Evolutionary conservation across 345 rosid genomes (phyloP).

Genomic region (Acer campestre): DNA sequence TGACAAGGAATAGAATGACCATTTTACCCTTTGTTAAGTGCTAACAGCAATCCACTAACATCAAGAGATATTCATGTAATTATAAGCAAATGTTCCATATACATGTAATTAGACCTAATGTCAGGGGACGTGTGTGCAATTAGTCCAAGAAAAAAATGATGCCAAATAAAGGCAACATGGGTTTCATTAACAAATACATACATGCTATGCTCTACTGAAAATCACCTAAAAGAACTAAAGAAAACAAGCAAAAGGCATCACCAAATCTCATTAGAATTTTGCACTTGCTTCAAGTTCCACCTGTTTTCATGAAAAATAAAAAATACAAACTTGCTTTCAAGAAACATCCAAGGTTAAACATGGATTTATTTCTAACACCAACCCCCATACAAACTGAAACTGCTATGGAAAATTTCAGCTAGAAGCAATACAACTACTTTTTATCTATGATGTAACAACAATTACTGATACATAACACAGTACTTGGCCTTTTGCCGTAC

Average conservation of each 20-base stretch:
- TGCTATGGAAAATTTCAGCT: constrained; percentile 6
- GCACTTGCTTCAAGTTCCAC: neutral
- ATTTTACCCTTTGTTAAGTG: no score
- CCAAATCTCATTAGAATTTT: neutral
- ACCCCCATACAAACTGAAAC: neutral
- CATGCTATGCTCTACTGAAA: no score
- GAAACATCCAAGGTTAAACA: neutral
- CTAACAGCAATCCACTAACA: no score
- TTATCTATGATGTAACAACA: neutral
- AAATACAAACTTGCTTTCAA: neutral
- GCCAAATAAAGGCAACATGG: no score
- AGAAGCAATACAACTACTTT: constrained; percentile 7
- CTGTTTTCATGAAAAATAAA: neutral
- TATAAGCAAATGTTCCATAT: no score
- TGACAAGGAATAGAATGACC: no score
- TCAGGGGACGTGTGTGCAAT: no score
- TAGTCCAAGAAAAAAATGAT: no score
- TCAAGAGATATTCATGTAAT: no score
- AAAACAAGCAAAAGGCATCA: neutral
- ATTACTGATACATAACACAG: constrained; percentile 7
- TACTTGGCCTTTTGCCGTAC: neutral
- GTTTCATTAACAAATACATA: no score
- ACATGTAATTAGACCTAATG: no score
- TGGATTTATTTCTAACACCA: neutral
- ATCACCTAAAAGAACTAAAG: neutral